phyloP scores from a whole-genome alignment of 176 grass and related monocot species.

The Bolboschoenus planiculmis region DNA sequence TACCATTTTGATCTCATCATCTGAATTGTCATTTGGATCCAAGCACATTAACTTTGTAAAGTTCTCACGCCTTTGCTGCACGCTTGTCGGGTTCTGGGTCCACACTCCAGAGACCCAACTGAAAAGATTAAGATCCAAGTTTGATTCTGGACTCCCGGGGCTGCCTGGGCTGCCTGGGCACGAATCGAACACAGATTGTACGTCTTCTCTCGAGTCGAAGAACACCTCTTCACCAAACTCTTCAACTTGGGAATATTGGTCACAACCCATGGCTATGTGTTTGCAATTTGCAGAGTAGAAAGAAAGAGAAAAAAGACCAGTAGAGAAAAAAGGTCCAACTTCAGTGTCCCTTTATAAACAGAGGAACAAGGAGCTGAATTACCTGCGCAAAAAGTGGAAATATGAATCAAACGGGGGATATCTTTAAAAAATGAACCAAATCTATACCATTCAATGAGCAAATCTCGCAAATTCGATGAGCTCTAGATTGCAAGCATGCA shows the following conservation, averaged over 20 bases:
- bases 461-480: conserved; percentile 23
- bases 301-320: conserved; percentile 5
- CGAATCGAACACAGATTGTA: conserved; percentile 21
- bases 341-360: conserved; percentile 27
- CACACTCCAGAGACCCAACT: conserved; percentile 18
- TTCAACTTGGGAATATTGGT: conserved; percentile 4
- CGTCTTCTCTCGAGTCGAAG: conserved; percentile 27
- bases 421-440: conserved; percentile 20
- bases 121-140: not conserved
- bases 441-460: conserved; percentile 21
- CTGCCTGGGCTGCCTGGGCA: conserved; percentile 14
- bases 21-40: conserved; percentile 1
- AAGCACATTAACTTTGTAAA: conserved; percentile 33
- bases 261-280: conserved; percentile 17
- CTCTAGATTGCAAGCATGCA: conserved; percentile 14
- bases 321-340: conserved; percentile 21
- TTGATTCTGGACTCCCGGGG: not conserved
- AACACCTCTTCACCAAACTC: conserved; percentile 22
- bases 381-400: conserved; percentile 13
- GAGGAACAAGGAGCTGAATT: conserved; percentile 18
- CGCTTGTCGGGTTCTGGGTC: conserved; percentile 4
- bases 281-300: conserved; percentile 6
- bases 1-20: not conserved
- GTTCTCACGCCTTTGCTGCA: conserved; percentile 28
- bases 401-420: not conserved